Percentiles rank a stretch among this genome's conserved stretches.
Conservation (phyloP, 495 filamentous ascomycete species). For the Penicillium canescens region DNA sequence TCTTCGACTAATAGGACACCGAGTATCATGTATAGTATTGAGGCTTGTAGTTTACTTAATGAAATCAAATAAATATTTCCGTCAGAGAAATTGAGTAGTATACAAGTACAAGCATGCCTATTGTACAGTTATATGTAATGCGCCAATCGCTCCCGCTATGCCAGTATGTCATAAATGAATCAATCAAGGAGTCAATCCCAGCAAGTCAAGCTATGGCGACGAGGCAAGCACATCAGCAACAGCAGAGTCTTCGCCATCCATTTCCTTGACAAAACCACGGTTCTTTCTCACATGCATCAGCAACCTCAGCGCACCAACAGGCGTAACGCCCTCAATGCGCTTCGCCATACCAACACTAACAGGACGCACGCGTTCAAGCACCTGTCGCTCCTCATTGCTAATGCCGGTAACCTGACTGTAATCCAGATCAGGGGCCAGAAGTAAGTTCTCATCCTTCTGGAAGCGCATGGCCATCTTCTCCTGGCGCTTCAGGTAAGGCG, state of each 20-base stretch:
- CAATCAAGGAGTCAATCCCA: not conserved
- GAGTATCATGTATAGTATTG: too few relatives aligned
- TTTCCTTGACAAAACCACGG: slow-evolving; percentile 18
- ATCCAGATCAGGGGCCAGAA: slow-evolving; percentile 74
- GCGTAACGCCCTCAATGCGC: slow-evolving; percentile 77
- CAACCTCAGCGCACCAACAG: slow-evolving; percentile 46
- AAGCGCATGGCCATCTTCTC: slow-evolving; percentile 61
- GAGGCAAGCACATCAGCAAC: slow-evolving; percentile 15
- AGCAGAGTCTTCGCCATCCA: slow-evolving; percentile 13
- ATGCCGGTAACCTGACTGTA: slow-evolving; percentile 72
- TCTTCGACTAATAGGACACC: too few relatives aligned
- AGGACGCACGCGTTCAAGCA: slow-evolving; percentile 69
- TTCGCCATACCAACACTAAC: slow-evolving; percentile 87
- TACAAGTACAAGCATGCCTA: not conserved
- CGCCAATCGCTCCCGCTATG: slow-evolving; percentile 12
- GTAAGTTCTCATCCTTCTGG: slow-evolving; percentile 72
- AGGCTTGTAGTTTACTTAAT: too few relatives aligned
- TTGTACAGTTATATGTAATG: slow-evolving; percentile 4
- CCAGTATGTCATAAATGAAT: slow-evolving; percentile 4
- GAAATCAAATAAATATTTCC: not conserved
- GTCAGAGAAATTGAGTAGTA: not conserved
- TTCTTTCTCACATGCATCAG: slow-evolving; percentile 43
- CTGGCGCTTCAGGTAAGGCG: slow-evolving; percentile 78
- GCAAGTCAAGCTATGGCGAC: slow-evolving; percentile 9
- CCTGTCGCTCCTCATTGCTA: slow-evolving; percentile 71